Base-by-base conservation (phyloP, 169 alveolate species). In the Neospora caninum region DNA sequence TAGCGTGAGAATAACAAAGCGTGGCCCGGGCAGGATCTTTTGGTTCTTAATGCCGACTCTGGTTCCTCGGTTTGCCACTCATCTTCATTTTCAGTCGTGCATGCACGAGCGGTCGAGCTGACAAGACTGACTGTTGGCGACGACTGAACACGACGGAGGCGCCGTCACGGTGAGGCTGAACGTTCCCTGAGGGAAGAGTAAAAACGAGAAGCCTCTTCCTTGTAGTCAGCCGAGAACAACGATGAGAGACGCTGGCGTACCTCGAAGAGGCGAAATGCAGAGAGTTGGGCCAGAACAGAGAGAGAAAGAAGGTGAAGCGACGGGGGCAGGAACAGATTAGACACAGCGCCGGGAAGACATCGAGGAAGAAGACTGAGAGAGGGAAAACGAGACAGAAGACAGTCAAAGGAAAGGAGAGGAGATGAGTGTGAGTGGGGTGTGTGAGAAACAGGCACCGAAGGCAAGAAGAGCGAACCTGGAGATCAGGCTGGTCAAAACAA, bases 401-500 rank as follows among this genome's bases (percentile, higher is more conserved):
- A 78, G 29, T 38, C 13, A 25, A 16, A 20, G 45, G 20, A 18
- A 27, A 64, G 73, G 27, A 64, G 27, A 27, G 27, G 73, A 64
- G 73, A 64, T 64, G 18, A 20, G n/a, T 64, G 4, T 78, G 10
- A 16, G n/a, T 78, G 45, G n/a, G 45, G 7, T 78, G 22, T 27
- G 73, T 29, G n/a, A 64, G 73, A 22, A 29, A 64, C 27, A 10
- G 7, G 64, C 64, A 18, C 64, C 64, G 64, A 16, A 27, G n/a
- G 20, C 7, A 27, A 27, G 73, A 4, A 16, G 31, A 6, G 73
- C 73, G n/a, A 64, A 86, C 91, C 78, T 86, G 70, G 20, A 86
- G 78, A 20, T 58, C 73, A n/a, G 91, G 70, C 22, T 86, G 91
- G 43, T 86, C 91, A 86, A 86, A 86, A 41, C 91, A 86, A 4